Conservation (phyloP, 2,329 filamentous ascomycete genomes). For the Mycogone perniciosa region DNA sequence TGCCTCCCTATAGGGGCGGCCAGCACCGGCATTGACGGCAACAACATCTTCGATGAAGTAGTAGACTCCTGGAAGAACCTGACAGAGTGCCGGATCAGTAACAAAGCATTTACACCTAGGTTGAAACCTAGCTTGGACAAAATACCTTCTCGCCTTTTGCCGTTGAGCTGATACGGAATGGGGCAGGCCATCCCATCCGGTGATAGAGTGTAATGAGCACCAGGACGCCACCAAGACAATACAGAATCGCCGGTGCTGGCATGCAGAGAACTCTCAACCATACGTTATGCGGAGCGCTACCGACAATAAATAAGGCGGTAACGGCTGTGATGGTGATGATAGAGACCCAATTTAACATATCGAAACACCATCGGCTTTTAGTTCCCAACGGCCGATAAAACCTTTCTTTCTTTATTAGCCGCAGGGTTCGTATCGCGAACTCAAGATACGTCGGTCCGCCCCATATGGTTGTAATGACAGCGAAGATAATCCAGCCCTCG, state of each 20-base stretch:
- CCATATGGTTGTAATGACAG: conserved; percentile 49
- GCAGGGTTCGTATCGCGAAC: conserved; percentile 42
- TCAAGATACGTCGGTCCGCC: conserved; percentile 49
- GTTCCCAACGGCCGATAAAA: conserved; percentile 46
- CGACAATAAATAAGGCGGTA: conserved; percentile 44
- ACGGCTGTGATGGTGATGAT: conserved; percentile 42
- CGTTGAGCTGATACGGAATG: conserved; percentile 58
- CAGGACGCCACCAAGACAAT: conserved; percentile 38
- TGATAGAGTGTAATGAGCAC: conserved; percentile 31
- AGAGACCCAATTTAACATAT: conserved; percentile 42
- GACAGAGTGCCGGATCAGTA: background rate
- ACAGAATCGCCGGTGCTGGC: conserved; percentile 45
- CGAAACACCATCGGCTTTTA: conserved; percentile 41
- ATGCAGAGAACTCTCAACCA: conserved; percentile 45
- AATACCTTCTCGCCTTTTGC: conserved; percentile 44
- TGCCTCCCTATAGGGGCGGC: conserved; percentile 36
- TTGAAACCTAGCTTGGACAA: background rate
- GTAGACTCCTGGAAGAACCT: conserved; percentile 54
- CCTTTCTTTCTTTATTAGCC: conserved; percentile 42
- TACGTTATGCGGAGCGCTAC: conserved; percentile 44
- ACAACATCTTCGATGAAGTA: conserved; percentile 63
- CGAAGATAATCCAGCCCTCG: conserved; percentile 40
- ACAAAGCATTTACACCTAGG: background rate
- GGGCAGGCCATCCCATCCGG: conserved; percentile 39
- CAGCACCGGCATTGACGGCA: conserved; percentile 57